These are phyloP conservation scores for Martensiomyces pterosporus DNA, from an alignment of 192 early-diverging fungal genomes.

Conservation along the genomic window DNA sequence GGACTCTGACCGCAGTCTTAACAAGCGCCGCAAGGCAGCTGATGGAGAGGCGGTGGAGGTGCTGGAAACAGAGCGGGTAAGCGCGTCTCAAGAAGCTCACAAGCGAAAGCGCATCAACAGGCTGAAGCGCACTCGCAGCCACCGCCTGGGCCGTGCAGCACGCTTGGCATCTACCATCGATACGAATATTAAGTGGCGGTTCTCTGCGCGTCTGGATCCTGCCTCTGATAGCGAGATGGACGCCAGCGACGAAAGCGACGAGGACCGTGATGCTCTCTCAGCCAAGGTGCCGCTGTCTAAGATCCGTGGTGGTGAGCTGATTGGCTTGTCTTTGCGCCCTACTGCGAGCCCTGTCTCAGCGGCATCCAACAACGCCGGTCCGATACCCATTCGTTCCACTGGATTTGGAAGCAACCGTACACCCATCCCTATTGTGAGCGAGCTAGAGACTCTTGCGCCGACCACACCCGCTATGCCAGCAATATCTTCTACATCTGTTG, in stretches of 20 bases:
- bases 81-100: neutral
- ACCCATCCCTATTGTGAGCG: conserved; percentile 29
- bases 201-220: conserved; percentile 40
- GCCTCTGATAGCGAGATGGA: conserved; percentile 11
- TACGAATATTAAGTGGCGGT: conserved; percentile 29
- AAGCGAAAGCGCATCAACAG: neutral
- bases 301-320: conserved; percentile 47
- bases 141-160: conserved; percentile 2
- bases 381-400: conserved; percentile 23
- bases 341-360: conserved; percentile 11
- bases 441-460: no score
- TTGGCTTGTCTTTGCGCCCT: conserved; percentile 36
- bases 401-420: conserved; percentile 45
- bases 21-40: conserved; percentile 28
- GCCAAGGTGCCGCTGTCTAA: conserved; percentile 38
- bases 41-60: conserved; percentile 18
- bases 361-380: neutral
- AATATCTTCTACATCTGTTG: no score
- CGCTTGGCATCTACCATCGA: conserved; percentile 15
- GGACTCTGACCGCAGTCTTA: conserved; percentile 7
- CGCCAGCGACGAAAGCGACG: conserved; percentile 35
- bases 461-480: no score
- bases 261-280: conserved; percentile 40
- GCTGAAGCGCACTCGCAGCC: conserved; percentile 1
- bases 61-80: neutral